Evolutionary conservation across 2,329 filamentous ascomycete genomes (phyloP), one percentile per base, ranked within the genome.

Genomic region (Onygenales sp.): DNA sequence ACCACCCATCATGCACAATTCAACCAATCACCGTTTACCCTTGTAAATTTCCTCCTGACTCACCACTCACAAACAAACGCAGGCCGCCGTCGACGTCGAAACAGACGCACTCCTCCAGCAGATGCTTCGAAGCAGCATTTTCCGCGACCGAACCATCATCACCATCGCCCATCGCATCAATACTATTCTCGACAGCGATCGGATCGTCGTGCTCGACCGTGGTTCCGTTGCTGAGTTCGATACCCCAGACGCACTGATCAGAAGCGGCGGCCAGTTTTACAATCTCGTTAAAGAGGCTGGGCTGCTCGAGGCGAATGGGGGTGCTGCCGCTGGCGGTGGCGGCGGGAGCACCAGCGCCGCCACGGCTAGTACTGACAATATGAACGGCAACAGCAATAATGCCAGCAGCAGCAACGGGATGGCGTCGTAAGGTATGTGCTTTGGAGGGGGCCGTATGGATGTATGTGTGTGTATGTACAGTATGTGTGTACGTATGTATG

Each of bases 141-240:
- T 98, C 74, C 80, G 85, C 57, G 89, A 96, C 70, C 84, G 89
- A 52, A 98, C 93, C 39, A 97, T 98, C 70, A 95, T 98, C 70
- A 98, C 93, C 1, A 95, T 98, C 64, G 93, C 93, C 31, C 93
- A 98, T 74, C 85, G 93, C 52, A 95, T 98, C 75, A 97, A 97
- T 74, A 98, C 93, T 9, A 97, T 98, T 63, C 79, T 98, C 11
- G 83, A 86, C 64, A 83, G 80, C 56, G 92, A 98, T 73, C 83
- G 91, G 49, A 93, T 98, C 57, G 85, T 98, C 37, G 93, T 98
- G 49, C 81, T 98, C 5, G 90, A 97, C 66, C 86, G 87, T 70
- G 93, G 93, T 43, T 82, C 84, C 63, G 91, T 98, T 42, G 86
- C 85, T 49, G 93, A 98, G 70, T 98, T 96, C 70, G 93, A 95